Conservation (phyloP, 768 basidiomycete species). For the Trametes gibbosa region DNA sequence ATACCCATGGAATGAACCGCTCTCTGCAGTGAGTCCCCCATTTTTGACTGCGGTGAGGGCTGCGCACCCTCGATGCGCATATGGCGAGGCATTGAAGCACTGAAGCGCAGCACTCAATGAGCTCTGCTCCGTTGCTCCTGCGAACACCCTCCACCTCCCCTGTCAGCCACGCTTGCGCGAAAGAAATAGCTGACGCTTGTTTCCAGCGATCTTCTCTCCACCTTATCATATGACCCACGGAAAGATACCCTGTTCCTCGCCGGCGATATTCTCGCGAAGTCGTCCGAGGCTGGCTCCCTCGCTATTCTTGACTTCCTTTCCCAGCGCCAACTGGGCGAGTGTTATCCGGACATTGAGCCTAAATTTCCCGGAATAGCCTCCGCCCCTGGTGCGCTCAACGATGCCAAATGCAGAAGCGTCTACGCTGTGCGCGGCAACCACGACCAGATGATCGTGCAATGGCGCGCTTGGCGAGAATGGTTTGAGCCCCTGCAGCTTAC, state of each 20-base stretch:
- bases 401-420: slow-evolving; percentile 32
- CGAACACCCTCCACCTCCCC: background rate
- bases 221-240: slow-evolving; percentile 55
- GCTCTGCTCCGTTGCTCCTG: background rate
- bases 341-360: slow-evolving; percentile 1
- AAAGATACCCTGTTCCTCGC: slow-evolving; percentile 75
- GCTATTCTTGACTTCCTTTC: slow-evolving; percentile 65
- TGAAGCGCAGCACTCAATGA: background rate
- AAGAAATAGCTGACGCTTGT: background rate
- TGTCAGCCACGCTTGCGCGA: background rate
- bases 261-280: slow-evolving; percentile 82
- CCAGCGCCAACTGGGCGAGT: slow-evolving; percentile 36
- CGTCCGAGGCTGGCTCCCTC: slow-evolving; percentile 55
- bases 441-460: slow-evolving; percentile 88
- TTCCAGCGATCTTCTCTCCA: slow-evolving; percentile 58
- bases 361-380: background rate
- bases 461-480: slow-evolving; percentile 87
- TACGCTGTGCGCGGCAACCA: slow-evolving; percentile 92
- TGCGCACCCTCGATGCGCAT: background rate
- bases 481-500: slow-evolving; percentile 37
- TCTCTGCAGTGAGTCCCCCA: slow-evolving; percentile 56
- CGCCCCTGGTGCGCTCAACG: background rate
- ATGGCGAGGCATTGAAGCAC: no score
- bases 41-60: background rate
- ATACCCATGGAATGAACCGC: slow-evolving; percentile 80